Percentiles rank a stretch among this genome's conserved stretches.
Conservation (phyloP, 2,329 filamentous ascomycete species). For the Diaporthe batatas region DNA sequence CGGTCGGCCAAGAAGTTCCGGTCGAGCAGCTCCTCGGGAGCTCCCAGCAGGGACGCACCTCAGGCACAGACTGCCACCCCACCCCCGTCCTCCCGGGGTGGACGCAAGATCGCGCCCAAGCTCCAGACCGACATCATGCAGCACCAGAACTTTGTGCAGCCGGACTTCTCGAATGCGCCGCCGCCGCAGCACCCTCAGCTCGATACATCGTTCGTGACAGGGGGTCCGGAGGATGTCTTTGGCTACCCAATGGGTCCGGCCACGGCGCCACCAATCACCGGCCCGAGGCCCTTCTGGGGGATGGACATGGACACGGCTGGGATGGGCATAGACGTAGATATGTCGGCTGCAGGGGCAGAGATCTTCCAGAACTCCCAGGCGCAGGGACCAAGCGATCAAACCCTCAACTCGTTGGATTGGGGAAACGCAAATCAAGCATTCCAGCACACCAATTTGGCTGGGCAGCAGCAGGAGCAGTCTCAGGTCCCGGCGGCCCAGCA, state of each 20-base stretch:
- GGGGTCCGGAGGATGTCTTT: conserved; percentile 67
- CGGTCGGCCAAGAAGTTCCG: conserved; percentile 61
- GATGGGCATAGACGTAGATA: conserved; percentile 53
- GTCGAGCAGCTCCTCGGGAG: conserved; percentile 51
- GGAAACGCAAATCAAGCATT: conserved; percentile 67
- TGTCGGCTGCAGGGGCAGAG: conserved; percentile 58
- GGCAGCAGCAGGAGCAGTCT: conserved; percentile 46
- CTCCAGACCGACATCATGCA: conserved; percentile 65
- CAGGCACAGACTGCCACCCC: conserved; percentile 68
- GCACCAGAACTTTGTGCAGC: conserved; percentile 66
- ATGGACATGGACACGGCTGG: conserved; percentile 65
- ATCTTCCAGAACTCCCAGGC: conserved; percentile 57
- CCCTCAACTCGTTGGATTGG: conserved; percentile 70
- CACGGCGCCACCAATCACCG: conserved; percentile 59
- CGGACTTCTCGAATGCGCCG: conserved; percentile 64
- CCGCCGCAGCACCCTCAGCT: conserved; percentile 64
- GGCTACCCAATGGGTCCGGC: conserved; percentile 70
- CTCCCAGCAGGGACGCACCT: conserved; percentile 52
- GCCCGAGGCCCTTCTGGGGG: conserved; percentile 66
- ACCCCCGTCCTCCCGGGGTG: conserved; percentile 69
- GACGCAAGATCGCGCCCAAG: conserved; percentile 67
- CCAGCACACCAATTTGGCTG: conserved; percentile 58
- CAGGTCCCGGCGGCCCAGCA: conserved; percentile 44
- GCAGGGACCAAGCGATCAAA: conserved; percentile 54
- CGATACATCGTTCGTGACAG: conserved; percentile 57